phyloP scores from a whole-genome alignment of 176 grass and related monocot genomes.

The Hsuehochloa calcarea region DNA sequence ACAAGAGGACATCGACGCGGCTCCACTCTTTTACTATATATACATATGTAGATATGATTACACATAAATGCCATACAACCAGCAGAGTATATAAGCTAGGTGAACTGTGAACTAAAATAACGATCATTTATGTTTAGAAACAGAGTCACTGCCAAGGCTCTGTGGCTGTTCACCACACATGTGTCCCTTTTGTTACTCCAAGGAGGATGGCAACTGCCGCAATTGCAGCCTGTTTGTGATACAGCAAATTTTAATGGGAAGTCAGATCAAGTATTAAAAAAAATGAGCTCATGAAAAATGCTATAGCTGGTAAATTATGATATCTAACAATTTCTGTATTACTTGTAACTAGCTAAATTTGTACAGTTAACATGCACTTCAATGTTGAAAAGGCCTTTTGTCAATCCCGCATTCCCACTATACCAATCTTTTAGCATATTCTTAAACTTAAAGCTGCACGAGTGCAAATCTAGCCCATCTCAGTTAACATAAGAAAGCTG shows the following conservation, averaged over 20 bases:
- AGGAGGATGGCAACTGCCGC: constrained; percentile 59
- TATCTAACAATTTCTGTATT: neutral
- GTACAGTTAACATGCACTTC: neutral
- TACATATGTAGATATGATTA: constrained; percentile 20
- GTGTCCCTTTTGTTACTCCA: constrained; percentile 48
- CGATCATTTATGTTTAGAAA: neutral
- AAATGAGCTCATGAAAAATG: neutral
- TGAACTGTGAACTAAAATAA: neutral
- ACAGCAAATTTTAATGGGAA: neutral
- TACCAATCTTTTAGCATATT: neutral
- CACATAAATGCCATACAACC: neutral
- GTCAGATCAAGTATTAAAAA: neutral
- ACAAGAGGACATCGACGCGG: neutral
- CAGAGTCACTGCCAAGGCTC: neutral
- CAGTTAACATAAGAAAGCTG: neutral
- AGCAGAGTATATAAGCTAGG: neutral
- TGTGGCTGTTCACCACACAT: constrained; percentile 48
- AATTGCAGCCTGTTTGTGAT: constrained; percentile 56
- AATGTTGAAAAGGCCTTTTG: neutral
- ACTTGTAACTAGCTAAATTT: neutral
- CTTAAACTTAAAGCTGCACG: neutral
- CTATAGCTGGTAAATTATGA: neutral
- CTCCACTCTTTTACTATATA: constrained; percentile 2
- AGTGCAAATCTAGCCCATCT: too few relatives aligned
- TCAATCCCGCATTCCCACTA: neutral